phyloP scores from a whole-genome alignment of 1,284 basidiomycete genomes.

The Caloboletus firmus region DNA sequence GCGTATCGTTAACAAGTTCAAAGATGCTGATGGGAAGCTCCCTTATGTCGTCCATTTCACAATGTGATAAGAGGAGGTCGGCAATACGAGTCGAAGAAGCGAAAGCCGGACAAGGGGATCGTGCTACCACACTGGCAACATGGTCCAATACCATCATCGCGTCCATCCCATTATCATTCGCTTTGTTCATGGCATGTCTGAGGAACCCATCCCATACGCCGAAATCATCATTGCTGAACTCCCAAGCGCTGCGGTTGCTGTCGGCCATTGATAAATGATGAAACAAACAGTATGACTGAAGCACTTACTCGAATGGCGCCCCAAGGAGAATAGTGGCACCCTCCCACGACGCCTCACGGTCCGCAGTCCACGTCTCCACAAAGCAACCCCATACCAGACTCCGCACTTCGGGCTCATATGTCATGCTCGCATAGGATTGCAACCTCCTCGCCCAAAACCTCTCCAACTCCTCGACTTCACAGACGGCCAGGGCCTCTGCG shows the following conservation, averaged over 20 bases:
- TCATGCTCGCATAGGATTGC: conserved; percentile 17
- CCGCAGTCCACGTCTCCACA: conserved; percentile 51
- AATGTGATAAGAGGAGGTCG: conserved; percentile 57
- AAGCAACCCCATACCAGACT: conserved; percentile 56
- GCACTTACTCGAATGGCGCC: conserved; percentile 60
- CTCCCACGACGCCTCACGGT: conserved; percentile 48
- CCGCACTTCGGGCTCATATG: conserved; percentile 32
- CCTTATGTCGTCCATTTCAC: conserved; percentile 50
- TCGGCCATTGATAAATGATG: conserved; percentile 6
- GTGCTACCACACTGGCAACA: conserved; percentile 49
- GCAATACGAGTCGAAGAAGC: conserved; percentile 50
- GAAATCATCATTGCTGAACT: conserved; percentile 53
- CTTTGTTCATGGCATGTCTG: conserved; percentile 49
- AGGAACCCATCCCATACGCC: conserved; percentile 59
- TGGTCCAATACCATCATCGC: conserved; percentile 51
- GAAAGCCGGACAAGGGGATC: conserved; percentile 44
- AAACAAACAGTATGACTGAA: conserved; percentile 7
- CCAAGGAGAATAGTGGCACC: conserved; percentile 54
- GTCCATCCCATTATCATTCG: conserved; percentile 59
- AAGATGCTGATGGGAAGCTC: conserved; percentile 50
- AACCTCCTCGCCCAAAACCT: conserved; percentile 50
- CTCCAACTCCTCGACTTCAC: conserved; percentile 46
- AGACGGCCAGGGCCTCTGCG: conserved; percentile 48
- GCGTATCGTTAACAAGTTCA: conserved; percentile 56
- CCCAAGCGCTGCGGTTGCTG: conserved; percentile 53